phyloP scores from a whole-genome alignment of 2,329 filamentous ascomycete species.

The Fusarium sp. region DNA sequence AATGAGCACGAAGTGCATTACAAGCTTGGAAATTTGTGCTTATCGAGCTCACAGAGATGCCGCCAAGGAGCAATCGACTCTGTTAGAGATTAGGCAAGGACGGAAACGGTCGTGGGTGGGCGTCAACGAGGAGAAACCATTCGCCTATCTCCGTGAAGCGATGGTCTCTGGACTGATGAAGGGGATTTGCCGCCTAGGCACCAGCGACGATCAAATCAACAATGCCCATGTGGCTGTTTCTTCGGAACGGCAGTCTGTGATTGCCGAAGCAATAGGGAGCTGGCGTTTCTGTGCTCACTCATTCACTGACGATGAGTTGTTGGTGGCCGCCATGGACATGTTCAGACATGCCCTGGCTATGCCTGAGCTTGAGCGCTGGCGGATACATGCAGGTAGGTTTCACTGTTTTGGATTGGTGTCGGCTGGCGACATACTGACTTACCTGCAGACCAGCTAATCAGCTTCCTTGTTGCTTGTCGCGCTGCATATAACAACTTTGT shows the following conservation, averaged over 20 bases:
- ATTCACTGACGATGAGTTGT: constrained; percentile 89
- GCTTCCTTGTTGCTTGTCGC: constrained; percentile 88
- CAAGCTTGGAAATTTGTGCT: constrained; percentile 83
- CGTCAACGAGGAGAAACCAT: constrained; percentile 85
- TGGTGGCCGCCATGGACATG: constrained; percentile 88
- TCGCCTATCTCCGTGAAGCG: constrained; percentile 88
- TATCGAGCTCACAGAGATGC: constrained; percentile 86
- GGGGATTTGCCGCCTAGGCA: constrained; percentile 81
- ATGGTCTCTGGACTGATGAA: constrained; percentile 95
- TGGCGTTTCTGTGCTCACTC: constrained; percentile 94
- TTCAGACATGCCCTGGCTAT: constrained; percentile 87
- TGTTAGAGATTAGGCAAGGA: constrained; percentile 78
- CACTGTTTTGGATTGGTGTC: constrained; percentile 13
- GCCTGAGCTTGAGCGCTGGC: constrained; percentile 84
- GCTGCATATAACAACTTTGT: constrained; percentile 97
- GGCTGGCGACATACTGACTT: constrained; percentile 55
- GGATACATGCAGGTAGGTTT: constrained; percentile 78
- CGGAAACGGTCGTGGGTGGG: constrained; percentile 94
- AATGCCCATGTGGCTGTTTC: constrained; percentile 76
- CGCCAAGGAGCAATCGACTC: constrained; percentile 76
- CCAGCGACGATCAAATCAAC: constrained; percentile 72
- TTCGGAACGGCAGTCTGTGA: constrained; percentile 71
- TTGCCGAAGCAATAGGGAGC: constrained; percentile 77
- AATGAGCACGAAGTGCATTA: constrained; percentile 77
- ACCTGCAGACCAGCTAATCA: constrained; percentile 78